Conservation (phyloP, 768 basidiomycete genomes). For the Mycena rebaudengoi region DNA sequence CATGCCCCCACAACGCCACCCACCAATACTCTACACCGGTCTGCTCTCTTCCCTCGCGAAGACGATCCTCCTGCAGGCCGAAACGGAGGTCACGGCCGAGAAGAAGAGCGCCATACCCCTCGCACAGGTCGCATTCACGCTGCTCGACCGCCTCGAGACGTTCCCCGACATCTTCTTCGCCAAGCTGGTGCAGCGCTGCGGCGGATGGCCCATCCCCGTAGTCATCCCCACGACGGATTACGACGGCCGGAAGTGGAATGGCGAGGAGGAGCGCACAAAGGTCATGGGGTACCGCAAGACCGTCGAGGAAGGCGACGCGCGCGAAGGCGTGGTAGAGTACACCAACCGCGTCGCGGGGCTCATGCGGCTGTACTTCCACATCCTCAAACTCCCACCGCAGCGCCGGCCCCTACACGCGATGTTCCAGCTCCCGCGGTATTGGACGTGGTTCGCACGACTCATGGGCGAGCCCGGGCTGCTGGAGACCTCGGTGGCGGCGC, state of each 20-base stretch:
- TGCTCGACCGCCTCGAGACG: conserved; percentile 64
- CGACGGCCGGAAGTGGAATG: conserved; percentile 56
- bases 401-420: conserved; percentile 54
- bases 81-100: conserved; percentile 91
- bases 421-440: conserved; percentile 71
- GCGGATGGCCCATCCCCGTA: conserved; percentile 86
- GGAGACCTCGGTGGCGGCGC: conserved; percentile 66
- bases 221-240: conserved; percentile 62
- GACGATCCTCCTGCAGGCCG: conserved; percentile 88
- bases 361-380: conserved; percentile 87
- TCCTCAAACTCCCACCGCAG: conserved; percentile 58
- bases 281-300: conserved; percentile 65
- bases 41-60: conserved; percentile 91
- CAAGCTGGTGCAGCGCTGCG: conserved; percentile 85
- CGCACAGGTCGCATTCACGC: conserved; percentile 75
- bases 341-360: conserved; percentile 76
- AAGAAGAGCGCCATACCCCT: conserved; percentile 86
- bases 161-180: conserved; percentile 85
- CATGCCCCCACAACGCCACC: conserved; percentile 32
- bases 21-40: conserved; percentile 68
- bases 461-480: conserved; percentile 60
- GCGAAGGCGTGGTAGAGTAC: conserved; percentile 71
- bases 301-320: conserved; percentile 43
- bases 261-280: conserved; percentile 51
- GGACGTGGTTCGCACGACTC: conserved; percentile 78